Conservation (phyloP, 352 stramenopile species). For the Pythium phragmitis region DNA sequence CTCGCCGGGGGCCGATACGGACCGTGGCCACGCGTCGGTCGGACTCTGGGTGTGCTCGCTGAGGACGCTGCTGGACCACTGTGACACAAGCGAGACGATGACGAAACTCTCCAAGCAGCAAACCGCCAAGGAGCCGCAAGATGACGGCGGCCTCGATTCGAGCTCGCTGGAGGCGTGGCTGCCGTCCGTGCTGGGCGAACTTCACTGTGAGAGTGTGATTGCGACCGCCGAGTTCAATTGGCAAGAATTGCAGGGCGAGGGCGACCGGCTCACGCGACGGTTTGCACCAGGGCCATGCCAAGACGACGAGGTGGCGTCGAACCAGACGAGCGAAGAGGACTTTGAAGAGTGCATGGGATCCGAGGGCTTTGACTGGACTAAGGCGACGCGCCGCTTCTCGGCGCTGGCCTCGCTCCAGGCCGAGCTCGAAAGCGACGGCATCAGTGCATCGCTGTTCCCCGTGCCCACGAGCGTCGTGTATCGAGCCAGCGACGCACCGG, state of each 20-base stretch:
- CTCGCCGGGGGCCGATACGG: too few relatives aligned
- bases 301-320: not conserved
- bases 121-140: not conserved
- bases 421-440: constrained; percentile 18
- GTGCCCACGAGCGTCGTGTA: constrained; percentile 18
- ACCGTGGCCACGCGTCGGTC: not conserved
- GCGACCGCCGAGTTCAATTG: constrained; percentile 26
- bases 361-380: not conserved
- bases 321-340: constrained; percentile 4
- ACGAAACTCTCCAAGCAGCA: not conserved
- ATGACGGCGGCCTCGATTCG: not conserved
- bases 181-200: constrained; percentile 6
- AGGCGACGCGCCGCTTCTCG: not conserved
- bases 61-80: constrained; percentile 1
- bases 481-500: not conserved
- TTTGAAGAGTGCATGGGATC: not conserved
- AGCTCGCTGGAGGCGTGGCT: constrained; percentile 19
- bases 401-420: constrained; percentile 12
- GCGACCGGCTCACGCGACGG: not conserved
- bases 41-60: constrained; percentile 24
- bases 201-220: constrained; percentile 25
- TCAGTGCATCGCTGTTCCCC: constrained; percentile 16
- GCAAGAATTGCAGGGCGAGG: not conserved
- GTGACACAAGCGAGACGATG: not conserved
- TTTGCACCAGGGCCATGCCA: not conserved